Evolutionary conservation across 495 filamentous ascomycete genomes (phyloP).

Genomic region (Trichocladium antarcticum): DNA sequence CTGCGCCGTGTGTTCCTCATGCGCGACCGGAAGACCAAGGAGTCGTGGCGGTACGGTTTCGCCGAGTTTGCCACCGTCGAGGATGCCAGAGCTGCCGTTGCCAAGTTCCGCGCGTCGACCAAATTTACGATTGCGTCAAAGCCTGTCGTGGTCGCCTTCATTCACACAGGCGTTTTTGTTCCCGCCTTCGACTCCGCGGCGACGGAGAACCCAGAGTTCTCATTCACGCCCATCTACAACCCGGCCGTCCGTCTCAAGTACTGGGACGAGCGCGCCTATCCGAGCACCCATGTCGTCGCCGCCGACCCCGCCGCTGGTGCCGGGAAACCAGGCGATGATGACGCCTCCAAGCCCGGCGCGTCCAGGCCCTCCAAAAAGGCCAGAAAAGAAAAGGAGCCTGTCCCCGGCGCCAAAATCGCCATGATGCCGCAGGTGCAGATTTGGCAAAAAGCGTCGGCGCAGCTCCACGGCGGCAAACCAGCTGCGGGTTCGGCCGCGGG

Average conservation of each 20-base stretch:
- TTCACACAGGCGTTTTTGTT: conserved; percentile 82
- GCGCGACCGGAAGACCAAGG: conserved; percentile 59
- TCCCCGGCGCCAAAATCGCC: conserved; percentile 35
- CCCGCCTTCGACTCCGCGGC: conserved; percentile 50
- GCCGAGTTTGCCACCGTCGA: conserved; percentile 69
- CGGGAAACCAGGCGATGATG: conserved; percentile 26
- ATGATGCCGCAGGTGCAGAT: conserved; percentile 66
- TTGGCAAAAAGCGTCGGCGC: conserved; percentile 78
- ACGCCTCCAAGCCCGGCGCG: conserved; percentile 13
- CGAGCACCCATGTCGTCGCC: conserved; percentile 53
- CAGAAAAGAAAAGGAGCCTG: conserved; percentile 54
- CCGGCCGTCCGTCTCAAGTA: conserved; percentile 61
- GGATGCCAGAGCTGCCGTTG: conserved; percentile 68
- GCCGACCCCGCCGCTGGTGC: conserved; percentile 29
- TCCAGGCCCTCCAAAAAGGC: conserved; percentile 31
- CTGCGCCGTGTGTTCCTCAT: conserved; percentile 70
- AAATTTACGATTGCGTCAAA: conserved; percentile 80
- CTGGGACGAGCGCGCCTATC: conserved; percentile 74
- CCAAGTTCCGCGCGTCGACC: conserved; percentile 61
- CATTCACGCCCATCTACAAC: conserved; percentile 64
- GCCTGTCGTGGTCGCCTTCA: conserved; percentile 62
- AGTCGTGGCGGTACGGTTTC: conserved; percentile 82
- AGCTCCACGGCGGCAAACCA: conserved; percentile 53
- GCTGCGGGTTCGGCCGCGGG: neutral
- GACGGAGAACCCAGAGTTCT: conserved; percentile 47